These are phyloP conservation scores for Eimeria necatrix DNA, from an alignment of 169 alveolate species.

Conservation along the genomic window DNA sequence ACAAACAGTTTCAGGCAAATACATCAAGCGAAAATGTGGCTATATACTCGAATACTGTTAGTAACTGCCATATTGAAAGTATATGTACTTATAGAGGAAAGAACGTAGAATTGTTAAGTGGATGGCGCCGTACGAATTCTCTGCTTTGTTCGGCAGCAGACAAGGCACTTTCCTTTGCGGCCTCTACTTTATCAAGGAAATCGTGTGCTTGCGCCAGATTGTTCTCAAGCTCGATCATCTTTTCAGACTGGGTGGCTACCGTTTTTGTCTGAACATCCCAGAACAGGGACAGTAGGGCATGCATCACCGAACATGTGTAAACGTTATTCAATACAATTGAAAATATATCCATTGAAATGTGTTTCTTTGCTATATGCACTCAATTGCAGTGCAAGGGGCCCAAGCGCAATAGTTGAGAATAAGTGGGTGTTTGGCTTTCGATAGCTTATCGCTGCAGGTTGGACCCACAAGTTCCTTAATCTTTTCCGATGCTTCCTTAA, in stretches of 20 bases:
- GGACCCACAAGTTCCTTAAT: conserved; percentile 65
- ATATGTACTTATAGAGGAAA: too few species aligned
- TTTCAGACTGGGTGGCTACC: conserved; percentile 27
- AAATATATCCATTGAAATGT: too few species aligned
- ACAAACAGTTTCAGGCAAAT: too few species aligned
- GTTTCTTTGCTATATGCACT: too few species aligned
- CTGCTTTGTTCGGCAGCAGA: conserved; percentile 18
- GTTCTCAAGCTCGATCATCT: conserved; percentile 45
- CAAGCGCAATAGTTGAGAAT: too few species aligned
- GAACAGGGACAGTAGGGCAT: not conserved
- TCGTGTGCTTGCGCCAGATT: conserved; percentile 51
- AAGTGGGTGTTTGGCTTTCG: not conserved
- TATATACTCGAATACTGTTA: too few species aligned
- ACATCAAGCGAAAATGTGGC: too few species aligned
- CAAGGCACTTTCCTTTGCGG: conserved; percentile 41
- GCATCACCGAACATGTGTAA: too few species aligned
- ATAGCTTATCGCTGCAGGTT: not conserved
- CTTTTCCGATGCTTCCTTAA: not conserved
- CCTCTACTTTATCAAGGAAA: conserved; percentile 54
- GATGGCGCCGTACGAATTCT: conserved; percentile 8
- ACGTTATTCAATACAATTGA: too few species aligned
- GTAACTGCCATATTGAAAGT: too few species aligned
- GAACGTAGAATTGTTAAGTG: too few species aligned
- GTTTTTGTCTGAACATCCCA: conserved; percentile 38
- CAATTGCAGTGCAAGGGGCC: too few species aligned